A percentile compares a stretch with the other conserved stretches of the same genome.
Conservation (phyloP, 805 yeast genomes). For the Tetrapisispora phaffii region DNA sequence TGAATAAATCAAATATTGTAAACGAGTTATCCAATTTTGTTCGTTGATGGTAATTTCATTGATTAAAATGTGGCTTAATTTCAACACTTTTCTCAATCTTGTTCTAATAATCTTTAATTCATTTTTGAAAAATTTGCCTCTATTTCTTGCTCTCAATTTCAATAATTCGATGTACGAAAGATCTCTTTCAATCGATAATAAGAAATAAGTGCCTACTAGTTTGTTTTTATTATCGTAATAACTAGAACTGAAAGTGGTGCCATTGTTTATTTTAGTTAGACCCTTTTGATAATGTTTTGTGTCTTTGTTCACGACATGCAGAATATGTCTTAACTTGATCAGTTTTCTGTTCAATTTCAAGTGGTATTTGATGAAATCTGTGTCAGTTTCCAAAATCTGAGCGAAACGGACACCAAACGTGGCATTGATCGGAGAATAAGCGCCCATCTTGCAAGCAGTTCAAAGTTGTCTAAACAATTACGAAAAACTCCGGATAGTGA, state of each 20-base stretch:
- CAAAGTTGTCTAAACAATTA: too few species aligned
- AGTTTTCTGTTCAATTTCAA: constrained; percentile 49
- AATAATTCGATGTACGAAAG: constrained; percentile 25
- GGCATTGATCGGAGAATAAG: constrained; percentile 28
- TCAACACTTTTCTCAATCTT: constrained; percentile 56
- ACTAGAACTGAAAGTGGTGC: constrained; percentile 39
- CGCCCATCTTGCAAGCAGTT: constrained; percentile 1
- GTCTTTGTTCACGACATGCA: constrained; percentile 54
- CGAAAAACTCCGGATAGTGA: too few species aligned
- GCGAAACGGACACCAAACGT: constrained; percentile 46
- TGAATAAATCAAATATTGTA: constrained; percentile 33
- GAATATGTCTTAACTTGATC: constrained; percentile 53
- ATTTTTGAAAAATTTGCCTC: constrained; percentile 24
- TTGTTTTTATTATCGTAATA: constrained; percentile 42
- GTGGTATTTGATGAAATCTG: constrained; percentile 64
- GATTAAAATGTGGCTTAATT: constrained; percentile 36
- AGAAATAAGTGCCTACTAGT: constrained; percentile 45
- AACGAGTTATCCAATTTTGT: constrained; percentile 25
- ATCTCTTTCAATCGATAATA: constrained; percentile 71
- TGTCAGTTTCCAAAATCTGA: constrained; percentile 53
- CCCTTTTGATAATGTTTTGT: constrained; percentile 44
- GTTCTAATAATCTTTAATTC: constrained; percentile 44
- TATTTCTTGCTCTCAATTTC: constrained; percentile 23
- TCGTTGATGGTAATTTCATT: constrained; percentile 33
- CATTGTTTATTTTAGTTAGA: constrained; percentile 31